Evolutionary conservation across 192 early-diverging fungal genomes (phyloP).

Genomic region (Oehlia diaphana): DNA sequence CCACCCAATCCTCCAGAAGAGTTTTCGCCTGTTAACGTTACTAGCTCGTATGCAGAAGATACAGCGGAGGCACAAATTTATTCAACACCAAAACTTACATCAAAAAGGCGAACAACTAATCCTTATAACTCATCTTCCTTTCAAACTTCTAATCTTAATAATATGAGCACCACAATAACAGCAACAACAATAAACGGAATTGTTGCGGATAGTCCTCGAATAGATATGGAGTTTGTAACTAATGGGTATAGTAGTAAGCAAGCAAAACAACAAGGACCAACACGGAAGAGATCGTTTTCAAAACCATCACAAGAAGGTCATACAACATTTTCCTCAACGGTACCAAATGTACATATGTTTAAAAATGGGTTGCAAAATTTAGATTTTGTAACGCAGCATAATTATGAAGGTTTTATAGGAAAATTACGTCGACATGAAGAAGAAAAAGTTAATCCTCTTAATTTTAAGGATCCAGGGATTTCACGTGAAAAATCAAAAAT

Average conservation of each 20-base stretch:
- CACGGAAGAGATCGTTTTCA: background rate
- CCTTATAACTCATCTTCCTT: background rate
- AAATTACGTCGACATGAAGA: background rate
- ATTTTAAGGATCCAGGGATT: no score
- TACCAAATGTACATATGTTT: background rate
- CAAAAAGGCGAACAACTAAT: background rate
- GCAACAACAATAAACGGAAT: background rate
- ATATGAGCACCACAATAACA: background rate
- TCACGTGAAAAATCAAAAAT: no score
- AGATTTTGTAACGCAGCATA: background rate
- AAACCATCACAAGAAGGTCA: background rate
- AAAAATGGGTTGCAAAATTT: background rate
- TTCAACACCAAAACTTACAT: background rate
- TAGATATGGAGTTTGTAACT: background rate
- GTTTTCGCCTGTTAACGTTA: background rate
- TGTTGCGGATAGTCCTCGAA: background rate
- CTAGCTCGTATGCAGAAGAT: background rate
- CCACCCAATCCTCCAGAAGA: background rate
- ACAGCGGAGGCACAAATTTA: background rate
- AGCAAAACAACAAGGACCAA: background rate
- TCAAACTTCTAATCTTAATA: background rate
- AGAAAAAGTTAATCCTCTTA: background rate
- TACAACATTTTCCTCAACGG: background rate
- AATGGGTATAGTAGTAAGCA: background rate
- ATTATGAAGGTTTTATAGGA: background rate